A percentile compares a stretch with the other conserved stretches of the same genome.
These are phyloP conservation scores for Fusarium pseudonygamai DNA, from an alignment of 2,329 filamentous ascomycete species.

Conservation along the genomic window DNA sequence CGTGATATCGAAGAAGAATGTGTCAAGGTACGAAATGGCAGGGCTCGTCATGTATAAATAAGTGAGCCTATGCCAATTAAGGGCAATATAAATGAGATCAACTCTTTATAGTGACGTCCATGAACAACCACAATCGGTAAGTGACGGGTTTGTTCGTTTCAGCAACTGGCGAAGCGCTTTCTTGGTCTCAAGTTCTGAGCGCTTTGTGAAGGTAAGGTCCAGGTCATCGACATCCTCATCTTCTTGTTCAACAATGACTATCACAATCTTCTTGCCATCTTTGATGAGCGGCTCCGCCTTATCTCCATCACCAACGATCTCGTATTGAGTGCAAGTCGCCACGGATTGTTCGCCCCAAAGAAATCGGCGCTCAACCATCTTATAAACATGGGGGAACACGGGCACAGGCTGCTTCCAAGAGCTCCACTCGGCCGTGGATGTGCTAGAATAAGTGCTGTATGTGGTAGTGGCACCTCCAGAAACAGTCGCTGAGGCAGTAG, in stretches of 20 bases:
- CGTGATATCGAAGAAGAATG: slow-evolving; percentile 9
- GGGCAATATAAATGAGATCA: background rate
- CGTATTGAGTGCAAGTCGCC: slow-evolving; percentile 60
- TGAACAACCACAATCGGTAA: slow-evolving; percentile 63
- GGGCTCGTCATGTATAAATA: background rate
- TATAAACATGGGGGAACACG: slow-evolving; percentile 62
- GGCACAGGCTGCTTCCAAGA: slow-evolving; percentile 22
- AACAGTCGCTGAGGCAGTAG: slow-evolving; percentile 6
- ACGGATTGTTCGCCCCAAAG: slow-evolving; percentile 42
- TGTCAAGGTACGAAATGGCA: background rate
- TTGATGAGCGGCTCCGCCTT: background rate
- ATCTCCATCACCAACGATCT: slow-evolving; percentile 53
- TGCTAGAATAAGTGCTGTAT: slow-evolving; percentile 2
- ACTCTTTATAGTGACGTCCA: slow-evolving; percentile 58
- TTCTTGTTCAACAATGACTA: slow-evolving; percentile 55
- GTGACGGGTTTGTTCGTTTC: slow-evolving; percentile 43
- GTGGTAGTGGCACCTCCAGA: slow-evolving; percentile 8
- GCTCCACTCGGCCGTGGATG: background rate
- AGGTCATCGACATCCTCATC: background rate
- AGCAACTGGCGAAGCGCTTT: slow-evolving; percentile 23
- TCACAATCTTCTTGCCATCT: slow-evolving; percentile 53
- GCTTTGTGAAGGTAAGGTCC: background rate
- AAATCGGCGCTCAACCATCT: slow-evolving; percentile 64
- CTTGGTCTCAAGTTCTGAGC: slow-evolving; percentile 6
- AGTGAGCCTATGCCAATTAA: background rate